Base-by-base conservation (phyloP, 352 stramenopile species). In the Phytophthora agathidicida region DNA sequence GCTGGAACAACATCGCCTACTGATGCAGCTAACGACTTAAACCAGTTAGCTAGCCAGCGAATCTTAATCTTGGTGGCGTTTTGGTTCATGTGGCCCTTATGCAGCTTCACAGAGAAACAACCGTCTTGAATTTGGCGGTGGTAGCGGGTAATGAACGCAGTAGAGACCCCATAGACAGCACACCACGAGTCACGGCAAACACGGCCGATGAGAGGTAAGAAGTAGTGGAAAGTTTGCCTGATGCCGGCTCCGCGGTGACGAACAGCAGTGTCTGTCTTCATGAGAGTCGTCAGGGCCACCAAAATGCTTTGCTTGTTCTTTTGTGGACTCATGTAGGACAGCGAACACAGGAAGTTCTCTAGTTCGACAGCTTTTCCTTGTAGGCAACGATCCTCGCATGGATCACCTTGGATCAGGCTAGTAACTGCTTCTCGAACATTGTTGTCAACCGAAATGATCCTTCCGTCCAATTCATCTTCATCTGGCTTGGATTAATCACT, bases 1-100 rank as follows among this genome's bases (percentile, higher is more conserved):
- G 55, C 28, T 8, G 53, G 53, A 6, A 63, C 43, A 1, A 55
- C 53, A 11, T 63, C 53, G 3, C 20, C 51, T 3, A 51, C 9
- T 10, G n/a, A 2, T 0, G 13, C 31, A 3, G 38, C 22, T 9
- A 60, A 38, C 0, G 20, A 6, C 16, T 22, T 23, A 10, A 51
- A 51, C 51, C 51, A 60, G 1, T 16, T 3, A 65, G 32, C 32
- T 7, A 38, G 10, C 32, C 32, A 38, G 11, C 14, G 1, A 3
- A 17, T 38, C 4, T 38, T 7, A 8, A 38, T 38, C 32, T 19
- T 17, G 11, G 10, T 17, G 3, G 32, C 32, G 32, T 38, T 38
- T 7, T 20, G 14, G 9, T 38, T 22, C 32, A 38, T n/a, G n/a
- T n/a, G n/a, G n/a, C n/a, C n/a, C 2, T n/a, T 1, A n/a, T 17